A percentile compares a stretch with the other conserved stretches of the same genome.
phyloP scores from a whole-genome alignment of 306 rosid genomes.

The Pterocarpus santalinus region DNA sequence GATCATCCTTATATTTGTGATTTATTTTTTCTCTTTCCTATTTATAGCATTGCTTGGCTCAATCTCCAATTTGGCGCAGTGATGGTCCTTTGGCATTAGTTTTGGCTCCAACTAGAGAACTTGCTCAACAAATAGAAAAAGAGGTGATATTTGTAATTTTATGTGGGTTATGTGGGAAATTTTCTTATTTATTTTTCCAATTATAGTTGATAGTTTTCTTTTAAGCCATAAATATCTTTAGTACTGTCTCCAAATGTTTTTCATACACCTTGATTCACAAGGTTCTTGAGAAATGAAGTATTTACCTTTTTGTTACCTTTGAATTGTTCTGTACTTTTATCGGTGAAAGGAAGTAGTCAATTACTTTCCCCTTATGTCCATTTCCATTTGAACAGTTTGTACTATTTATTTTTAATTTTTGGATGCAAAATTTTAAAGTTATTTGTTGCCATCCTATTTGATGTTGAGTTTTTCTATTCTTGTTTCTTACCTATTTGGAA shows the following conservation, averaged over 20 bases:
- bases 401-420: background rate
- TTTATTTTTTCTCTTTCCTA: constrained; percentile 36
- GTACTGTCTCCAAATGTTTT: background rate
- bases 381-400: background rate
- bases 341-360: background rate
- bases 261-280: background rate
- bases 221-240: background rate
- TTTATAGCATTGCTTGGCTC: constrained; percentile 85
- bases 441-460: constrained; percentile 22
- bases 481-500: constrained; percentile 9
- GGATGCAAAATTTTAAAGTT: constrained; percentile 20
- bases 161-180: constrained; percentile 13
- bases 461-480: constrained; percentile 12
- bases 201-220: constrained; percentile 26
- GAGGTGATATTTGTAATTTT: constrained; percentile 63
- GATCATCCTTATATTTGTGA: constrained; percentile 1
- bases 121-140: constrained; percentile 91
- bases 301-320: background rate
- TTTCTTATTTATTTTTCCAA: constrained; percentile 26
- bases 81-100: constrained; percentile 89
- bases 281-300: background rate
- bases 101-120: constrained; percentile 94
- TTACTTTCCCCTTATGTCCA: background rate
- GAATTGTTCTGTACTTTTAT: background rate
- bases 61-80: constrained; percentile 71